These are phyloP conservation scores for Ceratocystis eucalypticola DNA, from an alignment of 2,329 filamentous ascomycete species.

Conservation along the genomic window DNA sequence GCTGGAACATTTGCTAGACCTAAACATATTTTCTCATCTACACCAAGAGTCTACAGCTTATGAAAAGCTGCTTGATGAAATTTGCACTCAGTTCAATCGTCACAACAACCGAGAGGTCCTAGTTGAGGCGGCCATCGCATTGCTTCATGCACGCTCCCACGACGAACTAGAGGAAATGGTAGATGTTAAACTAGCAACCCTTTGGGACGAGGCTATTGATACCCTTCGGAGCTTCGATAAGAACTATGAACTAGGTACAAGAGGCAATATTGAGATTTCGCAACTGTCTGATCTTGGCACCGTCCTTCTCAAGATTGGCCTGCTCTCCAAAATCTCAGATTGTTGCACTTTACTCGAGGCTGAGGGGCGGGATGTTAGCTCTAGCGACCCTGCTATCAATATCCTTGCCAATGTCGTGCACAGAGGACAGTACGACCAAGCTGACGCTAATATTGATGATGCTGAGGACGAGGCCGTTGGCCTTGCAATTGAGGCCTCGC, in stretches of 20 bases:
- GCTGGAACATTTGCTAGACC: constrained; percentile 71
- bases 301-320: constrained; percentile 64
- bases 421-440: constrained; percentile 56
- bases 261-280: constrained; percentile 53
- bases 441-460: constrained; percentile 57
- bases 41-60: constrained; percentile 76
- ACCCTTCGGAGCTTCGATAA: constrained; percentile 58
- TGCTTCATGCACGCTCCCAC: constrained; percentile 73
- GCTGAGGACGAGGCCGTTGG: constrained; percentile 67
- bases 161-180: constrained; percentile 81
- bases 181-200: constrained; percentile 60
- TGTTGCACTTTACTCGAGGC: constrained; percentile 63
- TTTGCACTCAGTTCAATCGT: constrained; percentile 86
- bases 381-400: constrained; percentile 44
- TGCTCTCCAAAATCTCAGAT: constrained; percentile 66
- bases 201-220: constrained; percentile 77
- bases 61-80: constrained; percentile 70
- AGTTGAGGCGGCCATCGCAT: constrained; percentile 65
- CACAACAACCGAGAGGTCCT: constrained; percentile 79
- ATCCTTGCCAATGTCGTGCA: constrained; percentile 59
- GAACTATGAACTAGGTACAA: constrained; percentile 55
- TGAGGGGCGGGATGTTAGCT: constrained; percentile 35
- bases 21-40: constrained; percentile 77
- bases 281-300: constrained; percentile 59
- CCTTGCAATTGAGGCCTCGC: constrained; percentile 59